Conservation (phyloP, 257 asterid genomes). For the Gentiana macrophylla region DNA sequence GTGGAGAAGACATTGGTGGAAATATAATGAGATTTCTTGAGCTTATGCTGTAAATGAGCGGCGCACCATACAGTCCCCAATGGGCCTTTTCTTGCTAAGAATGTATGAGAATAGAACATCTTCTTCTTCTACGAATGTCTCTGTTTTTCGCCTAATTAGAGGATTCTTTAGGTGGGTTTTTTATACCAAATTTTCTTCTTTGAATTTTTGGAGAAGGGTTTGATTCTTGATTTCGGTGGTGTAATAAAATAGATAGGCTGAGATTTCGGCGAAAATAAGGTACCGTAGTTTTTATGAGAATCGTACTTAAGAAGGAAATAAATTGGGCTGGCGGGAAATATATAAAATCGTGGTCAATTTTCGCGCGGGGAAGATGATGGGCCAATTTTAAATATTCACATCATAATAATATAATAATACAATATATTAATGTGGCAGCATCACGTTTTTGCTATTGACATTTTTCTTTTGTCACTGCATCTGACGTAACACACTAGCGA, state of each 20-base stretch:
- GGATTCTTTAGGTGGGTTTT: no score
- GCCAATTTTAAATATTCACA: no score
- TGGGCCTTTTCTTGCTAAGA: slow-evolving; percentile 76
- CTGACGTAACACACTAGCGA: no score
- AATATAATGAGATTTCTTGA: slow-evolving; percentile 58
- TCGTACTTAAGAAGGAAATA: neutral
- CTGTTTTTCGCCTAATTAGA: no score
- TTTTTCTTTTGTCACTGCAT: neutral
- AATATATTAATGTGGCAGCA: no score
- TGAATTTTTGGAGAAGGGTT: no score
- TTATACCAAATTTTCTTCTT: no score
- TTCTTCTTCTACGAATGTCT: slow-evolving; percentile 6
- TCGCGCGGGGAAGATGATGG: no score
- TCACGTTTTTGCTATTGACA: neutral
- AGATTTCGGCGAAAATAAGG: no score
- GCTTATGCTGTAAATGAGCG: slow-evolving; percentile 76
- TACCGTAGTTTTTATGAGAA: neutral
- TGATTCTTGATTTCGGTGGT: no score
- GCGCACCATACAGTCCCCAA: slow-evolving; percentile 95
- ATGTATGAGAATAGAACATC: slow-evolving; percentile 81
- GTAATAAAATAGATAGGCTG: no score
- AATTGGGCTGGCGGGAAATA: slow-evolving; percentile 5
- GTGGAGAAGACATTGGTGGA: slow-evolving; percentile 55
- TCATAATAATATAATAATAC: no score
- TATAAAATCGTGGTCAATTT: neutral